phyloP scores from a whole-genome alignment of 1,139 yeast genomes.

The Arxiozyma telluris region DNA sequence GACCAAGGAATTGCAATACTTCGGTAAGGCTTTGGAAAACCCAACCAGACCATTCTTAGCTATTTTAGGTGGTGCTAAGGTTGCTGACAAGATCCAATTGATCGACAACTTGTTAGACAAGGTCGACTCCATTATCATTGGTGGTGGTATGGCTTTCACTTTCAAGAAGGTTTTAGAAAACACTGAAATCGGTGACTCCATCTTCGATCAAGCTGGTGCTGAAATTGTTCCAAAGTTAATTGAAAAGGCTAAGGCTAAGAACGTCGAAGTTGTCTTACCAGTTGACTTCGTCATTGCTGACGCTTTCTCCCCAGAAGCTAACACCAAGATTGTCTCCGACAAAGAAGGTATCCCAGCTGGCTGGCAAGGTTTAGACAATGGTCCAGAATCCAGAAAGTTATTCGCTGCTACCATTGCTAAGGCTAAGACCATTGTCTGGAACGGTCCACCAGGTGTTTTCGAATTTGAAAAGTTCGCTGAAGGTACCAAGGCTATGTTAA shows the following conservation, averaged over 20 bases:
- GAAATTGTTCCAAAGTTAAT: constrained; percentile 16
- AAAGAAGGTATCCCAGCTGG: constrained; percentile 26
- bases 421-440: constrained; percentile 85
- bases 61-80: constrained; percentile 97
- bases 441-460: constrained; percentile 46
- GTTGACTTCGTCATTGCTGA: constrained; percentile 92
- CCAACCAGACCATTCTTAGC: constrained; percentile 97
- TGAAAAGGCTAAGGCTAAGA: constrained; percentile 76
- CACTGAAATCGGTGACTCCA: constrained; percentile 15
- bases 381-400: constrained; percentile 73
- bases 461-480: constrained; percentile 83
- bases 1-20: constrained; percentile 88
- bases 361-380: constrained; percentile 78
- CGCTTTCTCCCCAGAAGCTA: constrained; percentile 83
- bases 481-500: constrained; percentile 85
- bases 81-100: constrained; percentile 37
- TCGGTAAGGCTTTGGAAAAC: constrained; percentile 94
- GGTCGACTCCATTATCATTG: constrained; percentile 16
- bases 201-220: constrained; percentile 16
- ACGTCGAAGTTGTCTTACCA: constrained; percentile 85
- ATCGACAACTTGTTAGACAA: constrained; percentile 16
- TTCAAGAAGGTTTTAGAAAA: constrained; percentile 15
- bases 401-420: constrained; percentile 72
- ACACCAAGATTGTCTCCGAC: constrained; percentile 69
- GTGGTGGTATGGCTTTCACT: constrained; percentile 20